These are phyloP conservation scores for Aspergillus fumigatiaffinis DNA, from an alignment of 2,329 filamentous ascomycete species.

Conservation along the genomic window DNA sequence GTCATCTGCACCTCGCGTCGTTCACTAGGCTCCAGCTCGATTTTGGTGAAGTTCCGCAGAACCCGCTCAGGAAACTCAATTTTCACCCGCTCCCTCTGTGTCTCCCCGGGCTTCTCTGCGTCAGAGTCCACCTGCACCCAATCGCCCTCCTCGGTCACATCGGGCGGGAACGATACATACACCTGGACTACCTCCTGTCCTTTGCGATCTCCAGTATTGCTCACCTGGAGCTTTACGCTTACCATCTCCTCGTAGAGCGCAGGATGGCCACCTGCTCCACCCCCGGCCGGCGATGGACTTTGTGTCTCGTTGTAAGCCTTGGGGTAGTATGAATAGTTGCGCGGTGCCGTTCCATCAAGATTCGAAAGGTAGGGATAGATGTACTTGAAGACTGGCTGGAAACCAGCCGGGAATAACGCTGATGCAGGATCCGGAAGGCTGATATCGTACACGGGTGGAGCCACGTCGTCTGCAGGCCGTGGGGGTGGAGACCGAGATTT, in stretches of 20 bases:
- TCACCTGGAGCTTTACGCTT: conserved; percentile 43
- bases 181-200: conserved; percentile 52
- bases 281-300: conserved; percentile 60
- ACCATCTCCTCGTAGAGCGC: conserved; percentile 49
- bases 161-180: conserved; percentile 64
- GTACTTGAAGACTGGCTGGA: conserved; percentile 63
- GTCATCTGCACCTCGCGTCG: conserved; percentile 53
- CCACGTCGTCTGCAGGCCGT: conserved; percentile 36
- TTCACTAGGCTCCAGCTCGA: conserved; percentile 54
- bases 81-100: conserved; percentile 28
- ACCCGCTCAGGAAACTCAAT: conserved; percentile 60
- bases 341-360: conserved; percentile 45
- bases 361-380: conserved; percentile 67
- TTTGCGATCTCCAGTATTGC: conserved; percentile 45
- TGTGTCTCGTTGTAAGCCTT: conserved; percentile 52
- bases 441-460: conserved; percentile 55
- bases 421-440: conserved; percentile 53
- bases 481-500: conserved; percentile 49
- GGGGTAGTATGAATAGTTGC: conserved; percentile 47
- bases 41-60: conserved; percentile 71
- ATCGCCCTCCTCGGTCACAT: conserved; percentile 24
- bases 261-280: conserved; percentile 52
- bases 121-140: conserved; percentile 8
- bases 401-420: conserved; percentile 57
- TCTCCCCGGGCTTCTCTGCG: conserved; percentile 1